Base-by-base conservation (phyloP, 352 stramenopile species). In the Phytopythium helicoides region DNA sequence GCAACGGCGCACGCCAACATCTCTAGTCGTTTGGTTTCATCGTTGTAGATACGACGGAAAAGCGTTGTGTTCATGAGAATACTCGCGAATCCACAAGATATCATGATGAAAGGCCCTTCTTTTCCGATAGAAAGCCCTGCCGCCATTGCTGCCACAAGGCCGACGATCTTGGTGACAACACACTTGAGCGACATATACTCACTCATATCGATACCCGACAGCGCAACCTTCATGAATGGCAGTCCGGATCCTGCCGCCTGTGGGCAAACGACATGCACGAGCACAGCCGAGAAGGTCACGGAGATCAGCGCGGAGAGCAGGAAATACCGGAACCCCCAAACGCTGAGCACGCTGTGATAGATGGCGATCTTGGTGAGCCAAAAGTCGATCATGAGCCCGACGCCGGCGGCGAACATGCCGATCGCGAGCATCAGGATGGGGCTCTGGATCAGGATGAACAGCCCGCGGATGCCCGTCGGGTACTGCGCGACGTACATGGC, bases 51-150 rank as follows among this genome's bases (percentile, higher is more conserved):
- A 21, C 81, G 79, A 15, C 68, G 62, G 52, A 93, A 92, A 21
- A 71, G 44, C 22, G 67, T 58, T 49, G 80, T 72, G 50, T 86
- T 80, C 76, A 96, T 89, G 18, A 96, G 54, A 15, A 87, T 58
- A 42, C 75, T 86, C 25, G 84, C 83, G 64, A 95, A 89, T 25
- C 76, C 80, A 50, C 79, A 92, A 10, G 81, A 86, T 55, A 94
- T 94, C 79, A 92, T 91, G 53, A 96, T 90, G 60, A 93, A 94
- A 19, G 86, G 82, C 0, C 86, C 86, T 70, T 95, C 86, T 62
- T 91, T 90, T 36, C 85, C 85, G 52, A 95, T 89, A 18, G 78
- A 89, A 1, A 95, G 56, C 0, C 81, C 84, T 10, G 80, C 83
- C 0, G 69, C 65, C 25, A 86, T 73, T 12, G 70, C 74, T n/a